Percentiles rank a stretch among this genome's conserved stretches.
Conservation (phyloP, 2,329 filamentous ascomycete genomes). For the Lasiodiplodia sp. region DNA sequence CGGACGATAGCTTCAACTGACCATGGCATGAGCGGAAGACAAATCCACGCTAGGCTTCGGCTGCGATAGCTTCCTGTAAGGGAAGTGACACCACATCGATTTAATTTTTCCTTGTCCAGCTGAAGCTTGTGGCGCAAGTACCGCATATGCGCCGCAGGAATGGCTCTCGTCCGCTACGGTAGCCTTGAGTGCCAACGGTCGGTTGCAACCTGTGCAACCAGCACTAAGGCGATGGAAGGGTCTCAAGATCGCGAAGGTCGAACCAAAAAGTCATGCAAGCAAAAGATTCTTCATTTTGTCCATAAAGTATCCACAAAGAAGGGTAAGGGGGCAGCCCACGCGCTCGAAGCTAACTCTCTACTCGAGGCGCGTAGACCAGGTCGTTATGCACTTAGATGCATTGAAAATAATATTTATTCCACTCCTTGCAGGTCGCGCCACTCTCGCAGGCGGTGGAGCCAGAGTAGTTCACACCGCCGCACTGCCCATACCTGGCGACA, state of each 20-base stretch:
- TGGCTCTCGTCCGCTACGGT: background rate
- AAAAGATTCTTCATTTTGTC: constrained; percentile 4
- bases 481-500: constrained; percentile 46
- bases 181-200: background rate
- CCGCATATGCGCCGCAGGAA: background rate
- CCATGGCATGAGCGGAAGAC: too few species aligned
- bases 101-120: background rate
- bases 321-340: background rate
- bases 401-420: constrained; percentile 52
- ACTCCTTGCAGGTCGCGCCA: constrained; percentile 44
- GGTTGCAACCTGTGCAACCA: background rate
- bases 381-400: constrained; percentile 35
- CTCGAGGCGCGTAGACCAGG: background rate
- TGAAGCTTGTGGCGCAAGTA: background rate
- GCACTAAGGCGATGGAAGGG: background rate
- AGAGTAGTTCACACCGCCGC: constrained; percentile 49
- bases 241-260: background rate
- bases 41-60: too few species aligned
- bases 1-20: too few species aligned
- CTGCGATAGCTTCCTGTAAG: background rate
- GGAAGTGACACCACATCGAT: background rate
- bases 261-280: background rate
- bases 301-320: constrained; percentile 22
- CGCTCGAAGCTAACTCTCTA: background rate
- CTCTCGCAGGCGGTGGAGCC: constrained; percentile 46